Conservation (phyloP, 2,329 filamentous ascomycete genomes). For the Fusarium buharicum region DNA sequence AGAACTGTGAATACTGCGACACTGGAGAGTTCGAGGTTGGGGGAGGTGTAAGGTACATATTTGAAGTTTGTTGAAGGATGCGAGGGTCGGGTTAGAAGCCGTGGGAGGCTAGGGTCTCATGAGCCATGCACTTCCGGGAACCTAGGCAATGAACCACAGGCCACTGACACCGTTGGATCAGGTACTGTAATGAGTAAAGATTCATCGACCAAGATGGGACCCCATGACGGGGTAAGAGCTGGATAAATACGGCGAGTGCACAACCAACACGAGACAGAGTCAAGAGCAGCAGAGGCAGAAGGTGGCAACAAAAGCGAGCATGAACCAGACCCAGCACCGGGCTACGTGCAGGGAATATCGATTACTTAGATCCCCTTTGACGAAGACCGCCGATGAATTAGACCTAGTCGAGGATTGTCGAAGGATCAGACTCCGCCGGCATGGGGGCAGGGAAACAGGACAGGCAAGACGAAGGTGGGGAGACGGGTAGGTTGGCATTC, state of each 20-base stretch:
- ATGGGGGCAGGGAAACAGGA: slow-evolving; percentile 39
- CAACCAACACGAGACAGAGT: slow-evolving; percentile 27
- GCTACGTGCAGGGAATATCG: slow-evolving; percentile 33
- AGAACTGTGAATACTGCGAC: slow-evolving; percentile 43
- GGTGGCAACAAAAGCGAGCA: slow-evolving; percentile 39
- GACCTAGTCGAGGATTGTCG: slow-evolving; percentile 42
- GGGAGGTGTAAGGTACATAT: slow-evolving; percentile 63
- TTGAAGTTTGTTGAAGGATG: slow-evolving; percentile 44
- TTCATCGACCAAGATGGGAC: slow-evolving; percentile 39
- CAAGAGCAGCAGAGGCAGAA: slow-evolving; percentile 28
- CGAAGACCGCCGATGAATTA: slow-evolving; percentile 44
- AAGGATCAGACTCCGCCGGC: slow-evolving; percentile 46
- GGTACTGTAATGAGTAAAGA: slow-evolving; percentile 34
- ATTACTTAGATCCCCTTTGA: slow-evolving; percentile 43
- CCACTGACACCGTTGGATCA: slow-evolving; percentile 27
- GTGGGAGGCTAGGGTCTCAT: slow-evolving; percentile 43
- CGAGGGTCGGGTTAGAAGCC: slow-evolving; percentile 42
- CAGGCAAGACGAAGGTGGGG: slow-evolving; percentile 34
- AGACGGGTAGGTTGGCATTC: slow-evolving; percentile 42
- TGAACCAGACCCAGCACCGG: slow-evolving; percentile 25
- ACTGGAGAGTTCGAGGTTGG: slow-evolving; percentile 58
- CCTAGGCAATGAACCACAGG: slow-evolving; percentile 28
- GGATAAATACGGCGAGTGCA: slow-evolving; percentile 38
- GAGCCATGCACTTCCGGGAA: slow-evolving; percentile 37
- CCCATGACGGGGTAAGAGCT: slow-evolving; percentile 35